Percentiles rank a stretch among this genome's conserved stretches.
Conservation (phyloP, 441 rosid species). For the Euphorbia celastroides region DNA sequence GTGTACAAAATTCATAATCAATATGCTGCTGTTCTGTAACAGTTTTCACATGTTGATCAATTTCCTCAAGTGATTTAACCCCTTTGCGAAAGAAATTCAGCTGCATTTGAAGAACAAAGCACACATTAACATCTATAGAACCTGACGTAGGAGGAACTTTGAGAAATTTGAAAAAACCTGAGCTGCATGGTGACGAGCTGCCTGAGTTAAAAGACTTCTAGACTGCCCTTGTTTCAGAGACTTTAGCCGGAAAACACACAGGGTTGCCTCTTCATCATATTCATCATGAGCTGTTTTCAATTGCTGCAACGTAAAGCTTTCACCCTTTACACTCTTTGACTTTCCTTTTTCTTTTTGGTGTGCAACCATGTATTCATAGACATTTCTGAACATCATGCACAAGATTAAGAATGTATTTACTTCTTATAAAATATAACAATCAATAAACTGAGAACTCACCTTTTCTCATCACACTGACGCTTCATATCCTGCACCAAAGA, state of each 20-base stretch:
- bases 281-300: conserved; percentile 70
- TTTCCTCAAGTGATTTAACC: conserved; percentile 76
- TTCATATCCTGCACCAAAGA: background rate
- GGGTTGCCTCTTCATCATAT: conserved; percentile 73
- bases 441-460: background rate
- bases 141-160: too few species aligned
- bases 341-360: conserved; percentile 64
- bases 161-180: conserved; percentile 33
- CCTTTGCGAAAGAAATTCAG: conserved; percentile 72
- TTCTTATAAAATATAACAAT: background rate
- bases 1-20: conserved; percentile 66
- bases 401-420: background rate
- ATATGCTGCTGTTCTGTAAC: conserved; percentile 74
- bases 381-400: conserved; percentile 35
- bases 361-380: conserved; percentile 58
- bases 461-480: background rate
- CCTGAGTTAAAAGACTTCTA: conserved; percentile 91
- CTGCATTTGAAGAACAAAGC: conserved; percentile 28
- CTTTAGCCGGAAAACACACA: conserved; percentile 80
- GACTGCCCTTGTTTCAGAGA: conserved; percentile 92
- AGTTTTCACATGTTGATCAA: conserved; percentile 60
- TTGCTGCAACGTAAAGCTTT: conserved; percentile 46
- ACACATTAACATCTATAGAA: too few species aligned
- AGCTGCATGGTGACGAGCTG: conserved; percentile 94
- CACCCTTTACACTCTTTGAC: conserved; percentile 67